These are phyloP conservation scores for Postia placenta DNA, from an alignment of 768 basidiomycete species.

Conservation along the genomic window DNA sequence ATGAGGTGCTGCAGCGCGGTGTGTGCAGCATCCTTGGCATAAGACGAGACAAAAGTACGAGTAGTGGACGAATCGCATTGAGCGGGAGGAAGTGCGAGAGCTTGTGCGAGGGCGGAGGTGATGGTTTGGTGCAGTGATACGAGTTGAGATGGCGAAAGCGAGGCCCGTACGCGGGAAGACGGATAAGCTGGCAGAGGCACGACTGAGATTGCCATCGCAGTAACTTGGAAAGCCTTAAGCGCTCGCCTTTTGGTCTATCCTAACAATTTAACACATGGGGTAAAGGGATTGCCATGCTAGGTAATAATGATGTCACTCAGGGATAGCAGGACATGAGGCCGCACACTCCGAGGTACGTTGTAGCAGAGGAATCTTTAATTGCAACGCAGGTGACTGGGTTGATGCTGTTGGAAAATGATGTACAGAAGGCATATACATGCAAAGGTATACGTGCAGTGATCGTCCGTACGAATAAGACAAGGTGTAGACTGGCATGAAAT, in stretches of 20 bases:
- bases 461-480: neutral
- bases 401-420: too few relatives aligned
- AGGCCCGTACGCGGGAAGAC: constrained; percentile 39
- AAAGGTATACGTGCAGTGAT: neutral
- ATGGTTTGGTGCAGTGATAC: constrained; percentile 43
- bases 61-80: constrained; percentile 42
- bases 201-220: constrained; percentile 20
- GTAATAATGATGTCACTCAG: too few relatives aligned
- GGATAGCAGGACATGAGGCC: too few relatives aligned
- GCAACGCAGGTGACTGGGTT: too few relatives aligned
- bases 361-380: too few relatives aligned
- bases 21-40: constrained; percentile 50
- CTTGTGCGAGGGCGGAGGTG: constrained; percentile 38
- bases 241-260: too few relatives aligned
- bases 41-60: constrained; percentile 47
- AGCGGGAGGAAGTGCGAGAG: constrained; percentile 40
- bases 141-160: constrained; percentile 46
- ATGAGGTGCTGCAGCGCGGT: constrained; percentile 50
- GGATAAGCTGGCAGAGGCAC: constrained; percentile 50
- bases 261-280: too few relatives aligned
- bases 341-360: too few relatives aligned
- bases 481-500: neutral
- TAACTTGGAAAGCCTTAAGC: neutral
- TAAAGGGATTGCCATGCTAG: too few relatives aligned
- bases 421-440: neutral